Evolutionary conservation across 2,329 filamentous ascomycete genomes (phyloP).

Genomic region (Aspergillus caelatus): DNA sequence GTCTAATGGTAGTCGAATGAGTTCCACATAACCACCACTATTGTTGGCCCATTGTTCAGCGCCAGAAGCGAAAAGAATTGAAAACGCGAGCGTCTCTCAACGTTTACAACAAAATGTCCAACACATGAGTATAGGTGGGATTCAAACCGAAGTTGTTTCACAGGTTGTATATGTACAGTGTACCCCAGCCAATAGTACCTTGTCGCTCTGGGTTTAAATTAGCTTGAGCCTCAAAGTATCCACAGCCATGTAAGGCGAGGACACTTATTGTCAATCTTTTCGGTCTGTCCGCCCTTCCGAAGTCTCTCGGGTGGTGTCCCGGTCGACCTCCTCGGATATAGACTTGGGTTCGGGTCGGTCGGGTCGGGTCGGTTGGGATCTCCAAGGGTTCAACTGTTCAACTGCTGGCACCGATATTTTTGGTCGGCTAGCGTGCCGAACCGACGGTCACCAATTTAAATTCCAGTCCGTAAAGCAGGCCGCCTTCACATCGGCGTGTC

Average conservation of each 20-base stretch:
- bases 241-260: not conserved
- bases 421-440: not conserved
- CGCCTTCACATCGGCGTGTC: not conserved
- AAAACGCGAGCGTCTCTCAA: not conserved
- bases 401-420: no score
- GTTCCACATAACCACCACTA: not conserved
- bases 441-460: no score
- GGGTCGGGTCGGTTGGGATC: not conserved
- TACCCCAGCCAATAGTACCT: not conserved
- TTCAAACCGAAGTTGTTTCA: not conserved
- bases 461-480: not conserved
- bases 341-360: not conserved
- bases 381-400: not conserved
- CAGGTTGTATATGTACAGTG: not conserved
- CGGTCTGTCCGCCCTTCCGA: not conserved
- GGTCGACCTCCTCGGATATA: not conserved
- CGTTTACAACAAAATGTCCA: not conserved
- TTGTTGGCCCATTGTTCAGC: not conserved
- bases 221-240: not conserved
- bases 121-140: not conserved
- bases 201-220: not conserved
- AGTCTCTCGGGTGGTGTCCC: not conserved
- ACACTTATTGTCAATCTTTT: not conserved
- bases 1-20: not conserved
- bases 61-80: not conserved